phyloP scores from a whole-genome alignment of 139 green algal species.

The Tetratostichococcus sp. region DNA sequence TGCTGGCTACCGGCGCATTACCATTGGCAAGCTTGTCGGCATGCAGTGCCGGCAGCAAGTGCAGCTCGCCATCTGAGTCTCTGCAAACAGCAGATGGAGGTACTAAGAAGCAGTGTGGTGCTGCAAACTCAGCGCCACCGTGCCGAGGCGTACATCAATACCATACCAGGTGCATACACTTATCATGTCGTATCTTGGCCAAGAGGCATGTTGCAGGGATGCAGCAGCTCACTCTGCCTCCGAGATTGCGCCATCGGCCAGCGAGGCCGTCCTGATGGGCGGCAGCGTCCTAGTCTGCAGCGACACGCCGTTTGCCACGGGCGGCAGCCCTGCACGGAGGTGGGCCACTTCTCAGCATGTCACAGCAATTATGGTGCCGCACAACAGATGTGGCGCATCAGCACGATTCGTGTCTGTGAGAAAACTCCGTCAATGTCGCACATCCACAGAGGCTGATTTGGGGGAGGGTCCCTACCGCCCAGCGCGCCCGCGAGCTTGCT shows the following conservation, averaged over 20 bases:
- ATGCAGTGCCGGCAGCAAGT: not conserved
- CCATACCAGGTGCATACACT: no score
- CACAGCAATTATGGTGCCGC: no score
- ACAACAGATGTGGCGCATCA: no score
- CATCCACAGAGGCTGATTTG: no score
- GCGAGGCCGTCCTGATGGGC: not conserved
- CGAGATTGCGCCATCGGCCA: not conserved
- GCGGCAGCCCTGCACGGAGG: not conserved
- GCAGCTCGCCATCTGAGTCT: not conserved
- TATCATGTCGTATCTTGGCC: no score
- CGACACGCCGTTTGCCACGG: not conserved
- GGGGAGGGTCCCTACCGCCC: no score
- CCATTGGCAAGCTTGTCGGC: not conserved
- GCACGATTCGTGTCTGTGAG: no score
- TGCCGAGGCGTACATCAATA: no score
- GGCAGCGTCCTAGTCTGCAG: not conserved
- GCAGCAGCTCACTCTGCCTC: not conserved
- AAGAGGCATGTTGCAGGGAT: not conserved
- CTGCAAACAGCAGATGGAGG: not conserved
- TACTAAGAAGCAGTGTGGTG: no score
- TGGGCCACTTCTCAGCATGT: no score
- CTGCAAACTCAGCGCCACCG: no score
- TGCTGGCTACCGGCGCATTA: not conserved
- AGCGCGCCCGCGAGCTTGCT: not conserved
- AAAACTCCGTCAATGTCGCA: no score